A percentile compares a stretch with the other conserved stretches of the same genome.
These are phyloP conservation scores for Paulownia fortunei DNA, from an alignment of 257 asterid genomes.

Conservation along the genomic window DNA sequence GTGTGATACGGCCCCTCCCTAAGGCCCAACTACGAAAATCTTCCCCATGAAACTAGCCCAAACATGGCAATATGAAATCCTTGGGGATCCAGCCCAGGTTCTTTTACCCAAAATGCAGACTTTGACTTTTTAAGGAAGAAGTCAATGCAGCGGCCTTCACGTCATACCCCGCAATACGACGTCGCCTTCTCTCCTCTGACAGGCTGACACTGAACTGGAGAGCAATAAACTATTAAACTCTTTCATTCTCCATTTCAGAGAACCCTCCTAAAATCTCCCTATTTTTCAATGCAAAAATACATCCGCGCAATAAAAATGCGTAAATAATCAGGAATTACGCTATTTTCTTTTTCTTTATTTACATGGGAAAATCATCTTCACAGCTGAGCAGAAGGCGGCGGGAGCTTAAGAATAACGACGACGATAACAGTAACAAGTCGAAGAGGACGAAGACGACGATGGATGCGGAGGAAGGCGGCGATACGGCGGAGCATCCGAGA, in stretches of 20 bases:
- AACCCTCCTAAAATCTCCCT: slow-evolving; percentile 27
- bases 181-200: no score
- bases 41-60: no score
- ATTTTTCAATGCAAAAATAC: not conserved
- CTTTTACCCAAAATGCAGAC: no score
- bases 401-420: slow-evolving; percentile 13
- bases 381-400: slow-evolving; percentile 36
- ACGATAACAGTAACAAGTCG: slow-evolving; percentile 2
- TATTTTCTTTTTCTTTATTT: not conserved
- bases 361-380: slow-evolving; percentile 39
- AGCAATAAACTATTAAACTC: slow-evolving; percentile 1
- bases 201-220: no score
- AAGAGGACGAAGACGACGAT: slow-evolving; percentile 30
- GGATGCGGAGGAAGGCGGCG: slow-evolving; percentile 37
- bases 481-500: slow-evolving; percentile 35
- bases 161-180: no score
- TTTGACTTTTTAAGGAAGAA: no score
- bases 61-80: no score
- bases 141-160: no score
- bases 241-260: slow-evolving; percentile 10
- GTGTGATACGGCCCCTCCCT: no score
- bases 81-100: no score
- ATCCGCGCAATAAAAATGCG: not conserved
- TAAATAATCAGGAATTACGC: not conserved
- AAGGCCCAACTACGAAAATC: no score